Evolutionary conservation across 2,329 filamentous ascomycete species (phyloP).

Genomic region (Curvularia spicifera): DNA sequence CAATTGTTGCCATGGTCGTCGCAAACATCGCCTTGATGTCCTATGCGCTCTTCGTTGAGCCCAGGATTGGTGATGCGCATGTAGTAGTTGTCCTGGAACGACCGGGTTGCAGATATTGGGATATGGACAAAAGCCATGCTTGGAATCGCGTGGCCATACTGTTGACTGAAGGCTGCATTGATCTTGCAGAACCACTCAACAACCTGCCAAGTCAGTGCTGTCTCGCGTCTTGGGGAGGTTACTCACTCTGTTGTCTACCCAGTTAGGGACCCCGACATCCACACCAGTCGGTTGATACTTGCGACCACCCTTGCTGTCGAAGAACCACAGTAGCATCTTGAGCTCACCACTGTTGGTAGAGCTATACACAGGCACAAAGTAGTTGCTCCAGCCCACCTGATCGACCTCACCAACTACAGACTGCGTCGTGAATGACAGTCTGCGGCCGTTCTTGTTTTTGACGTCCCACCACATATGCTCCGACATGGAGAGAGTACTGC

Average conservation of each 20-base stretch:
- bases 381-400: conserved; percentile 55
- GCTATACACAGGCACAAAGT: conserved; percentile 60
- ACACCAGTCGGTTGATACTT: conserved; percentile 26
- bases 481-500: conserved; percentile 31
- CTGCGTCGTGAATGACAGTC: conserved; percentile 50
- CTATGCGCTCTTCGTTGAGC: conserved; percentile 43
- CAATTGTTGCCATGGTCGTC: conserved; percentile 24
- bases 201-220: conserved; percentile 27
- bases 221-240: neutral
- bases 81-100: conserved; percentile 56
- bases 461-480: conserved; percentile 46
- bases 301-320: conserved; percentile 58
- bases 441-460: conserved; percentile 58
- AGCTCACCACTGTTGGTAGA: conserved; percentile 40
- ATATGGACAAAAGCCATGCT: conserved; percentile 65
- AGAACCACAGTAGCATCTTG: conserved; percentile 71
- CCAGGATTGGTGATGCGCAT: conserved; percentile 53
- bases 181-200: conserved; percentile 36
- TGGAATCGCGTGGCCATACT: conserved; percentile 51
- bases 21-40: conserved; percentile 30
- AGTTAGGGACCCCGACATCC: conserved; percentile 21
- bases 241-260: conserved; percentile 34
- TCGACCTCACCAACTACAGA: conserved; percentile 51
- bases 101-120: conserved; percentile 39
- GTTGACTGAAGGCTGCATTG: conserved; percentile 21